phyloP scores from a whole-genome alignment of 352 stramenopile species.

The Phytophthora colocasiae region DNA sequence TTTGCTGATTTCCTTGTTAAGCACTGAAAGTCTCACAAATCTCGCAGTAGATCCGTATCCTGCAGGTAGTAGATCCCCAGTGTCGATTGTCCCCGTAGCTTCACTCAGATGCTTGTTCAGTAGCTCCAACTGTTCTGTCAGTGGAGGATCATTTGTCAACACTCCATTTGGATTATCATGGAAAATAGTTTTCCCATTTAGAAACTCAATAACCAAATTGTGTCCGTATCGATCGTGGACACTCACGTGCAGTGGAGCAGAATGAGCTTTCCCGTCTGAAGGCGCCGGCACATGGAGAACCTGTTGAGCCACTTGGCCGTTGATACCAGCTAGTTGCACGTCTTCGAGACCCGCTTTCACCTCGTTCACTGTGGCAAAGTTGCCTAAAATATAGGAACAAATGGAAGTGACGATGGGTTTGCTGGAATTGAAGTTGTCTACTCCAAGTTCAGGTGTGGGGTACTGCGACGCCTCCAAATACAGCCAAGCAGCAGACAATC shows the following conservation, averaged over 20 bases:
- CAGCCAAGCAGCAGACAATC: conserved; percentile 58
- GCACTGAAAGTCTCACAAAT: conserved; percentile 71
- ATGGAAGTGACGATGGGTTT: conserved; percentile 68
- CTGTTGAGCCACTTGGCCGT: conserved; percentile 39
- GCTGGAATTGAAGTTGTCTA: conserved; percentile 31
- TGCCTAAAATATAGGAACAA: conserved; percentile 77
- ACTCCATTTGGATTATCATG: conserved; percentile 75
- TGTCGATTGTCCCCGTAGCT: conserved; percentile 22
- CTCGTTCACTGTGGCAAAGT: conserved; percentile 69
- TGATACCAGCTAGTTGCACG: conserved; percentile 65
- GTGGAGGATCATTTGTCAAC: conserved; percentile 74
- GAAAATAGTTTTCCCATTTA: conserved; percentile 57
- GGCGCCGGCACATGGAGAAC: conserved; percentile 29
- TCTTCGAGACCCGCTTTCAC: conserved; percentile 52
- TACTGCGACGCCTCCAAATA: conserved; percentile 60
- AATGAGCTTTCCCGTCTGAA: conserved; percentile 25
- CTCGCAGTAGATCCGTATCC: conserved; percentile 65
- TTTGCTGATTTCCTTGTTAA: conserved; percentile 52
- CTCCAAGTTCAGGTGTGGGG: conserved; percentile 38
- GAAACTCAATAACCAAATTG: conserved; percentile 77
- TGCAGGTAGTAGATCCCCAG: conserved; percentile 38
- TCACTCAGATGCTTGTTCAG: conserved; percentile 38
- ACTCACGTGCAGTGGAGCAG: conserved; percentile 65
- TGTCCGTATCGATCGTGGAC: conserved; percentile 69
- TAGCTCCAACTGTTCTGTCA: conserved; percentile 51